A percentile compares a stretch with the other conserved stretches of the same genome.
These are phyloP conservation scores for Eucalyptus erythrocorys DNA, from an alignment of 345 rosid genomes.

Conservation along the genomic window DNA sequence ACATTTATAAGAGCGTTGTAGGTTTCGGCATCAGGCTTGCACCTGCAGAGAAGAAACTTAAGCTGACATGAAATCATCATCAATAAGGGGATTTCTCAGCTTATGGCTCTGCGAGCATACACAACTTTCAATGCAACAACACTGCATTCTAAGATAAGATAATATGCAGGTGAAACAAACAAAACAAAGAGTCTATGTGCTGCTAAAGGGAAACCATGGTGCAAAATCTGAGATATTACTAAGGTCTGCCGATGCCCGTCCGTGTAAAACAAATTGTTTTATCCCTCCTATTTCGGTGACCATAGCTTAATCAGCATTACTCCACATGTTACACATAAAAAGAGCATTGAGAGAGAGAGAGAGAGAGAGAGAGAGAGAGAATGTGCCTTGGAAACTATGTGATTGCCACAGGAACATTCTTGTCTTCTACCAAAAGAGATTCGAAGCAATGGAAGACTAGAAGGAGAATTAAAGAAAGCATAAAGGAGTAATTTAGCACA, in stretches of 20 bases:
- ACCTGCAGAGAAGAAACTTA: constrained; percentile 22
- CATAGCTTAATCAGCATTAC: not conserved
- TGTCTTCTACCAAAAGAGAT: not conserved
- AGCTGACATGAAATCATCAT: not conserved
- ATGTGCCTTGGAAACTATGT: not conserved
- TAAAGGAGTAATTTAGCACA: not conserved
- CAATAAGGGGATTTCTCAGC: not conserved
- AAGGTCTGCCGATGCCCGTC: not conserved
- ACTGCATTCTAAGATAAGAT: not conserved
- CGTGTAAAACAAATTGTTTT: not conserved
- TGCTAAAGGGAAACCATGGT: not conserved
- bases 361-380: not conserved
- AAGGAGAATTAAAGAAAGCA: not conserved
- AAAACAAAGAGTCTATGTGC: not conserved
- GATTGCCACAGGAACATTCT: not conserved
- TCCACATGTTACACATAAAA: not conserved
- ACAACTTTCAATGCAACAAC: not conserved
- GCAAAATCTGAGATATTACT: not conserved
- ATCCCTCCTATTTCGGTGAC: not conserved
- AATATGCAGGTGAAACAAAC: not conserved
- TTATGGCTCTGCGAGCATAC: not conserved
- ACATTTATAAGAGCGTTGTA: constrained; percentile 85
- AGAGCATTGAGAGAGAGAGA: not conserved
- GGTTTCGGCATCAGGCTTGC: constrained; percentile 86
- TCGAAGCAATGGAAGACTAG: not conserved